Base-by-base conservation (phyloP, 2,329 filamentous ascomycete species). In the Esteya vermicola region DNA sequence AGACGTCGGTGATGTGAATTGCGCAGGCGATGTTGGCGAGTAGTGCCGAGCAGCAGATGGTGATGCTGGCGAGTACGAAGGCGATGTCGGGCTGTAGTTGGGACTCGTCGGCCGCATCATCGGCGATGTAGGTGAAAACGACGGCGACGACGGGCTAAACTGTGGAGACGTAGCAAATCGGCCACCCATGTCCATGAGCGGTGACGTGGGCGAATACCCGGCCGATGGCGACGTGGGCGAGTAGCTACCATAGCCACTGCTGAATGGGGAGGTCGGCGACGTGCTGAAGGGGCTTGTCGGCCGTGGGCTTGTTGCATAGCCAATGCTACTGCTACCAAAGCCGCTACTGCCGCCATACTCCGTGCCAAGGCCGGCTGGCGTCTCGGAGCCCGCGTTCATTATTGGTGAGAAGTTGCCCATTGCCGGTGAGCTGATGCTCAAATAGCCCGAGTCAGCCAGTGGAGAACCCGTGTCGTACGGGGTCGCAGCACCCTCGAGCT, bases 401-500 rank as follows among this genome's bases (percentile, higher is more conserved):
- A 91, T 85, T 37, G 84, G 84, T 26, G 84, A 91, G 69, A 82
- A 82, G 57, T 73, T 72, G 54, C 66, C 74, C 52, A 65, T 67
- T 45, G 63, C 73, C 48, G 77, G 74, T n/a, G 75, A 77, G 47
- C 67, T 72, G 49, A 78, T 64, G 48, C 71, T 72, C 51, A 76
- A 59, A 51, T 49, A 48, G 38, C 81, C 81, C 30, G 73, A 76
- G 51, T 86, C 81, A 8, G 70, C 72, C 61, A 88, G 79, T 5
- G 84, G 84, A 37, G 83, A 89, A 33, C 82, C 81, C 20, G 78
- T 81, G 55, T 96, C 91, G 60, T 98, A 98, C 1, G 93, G 93
- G 9, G 91, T 98, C 32, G 86, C 85, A 40, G 85, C 85, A 50
- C 91, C 91, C 45, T 83, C 82, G 35, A 81, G 70, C 45, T 80